Percentiles rank a stretch among this genome's conserved stretches.
Evolutionary conservation across 2,329 filamentous ascomycete species (phyloP).

Genomic region (Talaromyces sp.): DNA sequence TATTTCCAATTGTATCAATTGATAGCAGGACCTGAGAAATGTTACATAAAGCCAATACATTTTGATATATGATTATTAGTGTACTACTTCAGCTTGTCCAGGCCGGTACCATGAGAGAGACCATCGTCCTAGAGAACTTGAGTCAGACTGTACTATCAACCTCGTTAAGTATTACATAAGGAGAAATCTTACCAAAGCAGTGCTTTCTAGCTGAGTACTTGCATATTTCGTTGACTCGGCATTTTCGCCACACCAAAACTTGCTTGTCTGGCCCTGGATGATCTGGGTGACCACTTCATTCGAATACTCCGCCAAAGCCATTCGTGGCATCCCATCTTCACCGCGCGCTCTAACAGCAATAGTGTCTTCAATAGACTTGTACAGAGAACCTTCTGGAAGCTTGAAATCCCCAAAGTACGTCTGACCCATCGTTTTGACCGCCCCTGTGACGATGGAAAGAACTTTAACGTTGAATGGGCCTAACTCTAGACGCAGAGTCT

Average conservation of each 20-base stretch:
- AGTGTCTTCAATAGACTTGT: slow-evolving; percentile 17
- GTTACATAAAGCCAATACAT: background rate
- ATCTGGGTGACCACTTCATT: slow-evolving; percentile 12
- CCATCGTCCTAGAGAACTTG: background rate
- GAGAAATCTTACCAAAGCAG: background rate
- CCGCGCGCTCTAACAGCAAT: slow-evolving; percentile 11
- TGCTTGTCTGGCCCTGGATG: slow-evolving; percentile 9
- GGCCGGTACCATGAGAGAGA: background rate
- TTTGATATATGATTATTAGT: background rate
- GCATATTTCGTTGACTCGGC: background rate
- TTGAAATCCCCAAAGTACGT: slow-evolving; percentile 16
- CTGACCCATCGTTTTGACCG: slow-evolving; percentile 15
- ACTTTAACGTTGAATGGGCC: slow-evolving; percentile 17
- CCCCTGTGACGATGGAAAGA: slow-evolving; percentile 17
- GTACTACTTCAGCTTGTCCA: background rate
- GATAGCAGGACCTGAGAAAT: background rate
- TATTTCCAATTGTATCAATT: background rate
- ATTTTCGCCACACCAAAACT: slow-evolving; percentile 14
- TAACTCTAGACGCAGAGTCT: slow-evolving; percentile 22
- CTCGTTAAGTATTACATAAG: background rate
- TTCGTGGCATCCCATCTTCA: slow-evolving; percentile 10
- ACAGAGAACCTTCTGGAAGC: slow-evolving; percentile 16
- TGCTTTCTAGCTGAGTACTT: background rate
- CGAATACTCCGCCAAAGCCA: slow-evolving; percentile 10
- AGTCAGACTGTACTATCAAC: background rate